Percentiles rank a stretch among this genome's conserved stretches.
phyloP scores from a whole-genome alignment of 768 basidiomycete genomes.

The Trametes maxima region DNA sequence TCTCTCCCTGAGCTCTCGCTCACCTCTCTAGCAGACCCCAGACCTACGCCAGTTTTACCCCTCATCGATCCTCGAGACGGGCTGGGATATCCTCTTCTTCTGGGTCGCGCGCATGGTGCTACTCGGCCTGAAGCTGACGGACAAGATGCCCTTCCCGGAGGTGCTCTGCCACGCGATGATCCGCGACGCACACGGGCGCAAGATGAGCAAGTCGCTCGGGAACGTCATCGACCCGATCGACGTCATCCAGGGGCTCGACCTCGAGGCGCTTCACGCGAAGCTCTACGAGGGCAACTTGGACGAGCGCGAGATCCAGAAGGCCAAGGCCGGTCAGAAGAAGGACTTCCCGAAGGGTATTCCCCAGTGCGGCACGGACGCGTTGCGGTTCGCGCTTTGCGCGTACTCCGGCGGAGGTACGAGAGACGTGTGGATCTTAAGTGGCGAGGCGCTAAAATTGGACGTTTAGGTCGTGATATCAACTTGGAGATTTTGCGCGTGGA shows the following conservation, averaged over 20 bases:
- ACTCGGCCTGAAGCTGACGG: constrained; percentile 88
- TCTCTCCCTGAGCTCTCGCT: not conserved
- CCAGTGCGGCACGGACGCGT: constrained; percentile 96
- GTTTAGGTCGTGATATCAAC: constrained; percentile 91
- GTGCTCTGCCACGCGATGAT: constrained; percentile 99
- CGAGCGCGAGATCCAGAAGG: constrained; percentile 89
- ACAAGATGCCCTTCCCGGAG: constrained; percentile 90
- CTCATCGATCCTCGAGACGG: constrained; percentile 89
- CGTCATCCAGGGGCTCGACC: constrained; percentile 81
- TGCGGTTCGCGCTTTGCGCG: constrained; percentile 93
- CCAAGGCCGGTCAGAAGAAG: constrained; percentile 95
- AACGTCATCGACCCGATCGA: constrained; percentile 98
- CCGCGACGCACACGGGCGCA: constrained; percentile 96
- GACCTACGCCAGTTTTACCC: constrained; percentile 89
- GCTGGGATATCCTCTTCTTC: constrained; percentile 99
- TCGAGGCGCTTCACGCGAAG: constrained; percentile 84
- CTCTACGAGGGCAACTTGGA: constrained; percentile 91
- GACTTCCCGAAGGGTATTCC: constrained; percentile 99
- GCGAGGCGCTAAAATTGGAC: not conserved
- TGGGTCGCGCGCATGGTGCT: constrained; percentile 99
- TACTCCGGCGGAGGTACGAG: constrained; percentile 83
- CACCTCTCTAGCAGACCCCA: constrained; percentile 51
- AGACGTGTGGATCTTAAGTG: not conserved
- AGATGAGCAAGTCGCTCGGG: constrained; percentile 98
- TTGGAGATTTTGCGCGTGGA: constrained; percentile 94